Evolutionary conservation across 192 early-diverging fungal species (phyloP).

Genomic region (Spinellus fusiger): DNA sequence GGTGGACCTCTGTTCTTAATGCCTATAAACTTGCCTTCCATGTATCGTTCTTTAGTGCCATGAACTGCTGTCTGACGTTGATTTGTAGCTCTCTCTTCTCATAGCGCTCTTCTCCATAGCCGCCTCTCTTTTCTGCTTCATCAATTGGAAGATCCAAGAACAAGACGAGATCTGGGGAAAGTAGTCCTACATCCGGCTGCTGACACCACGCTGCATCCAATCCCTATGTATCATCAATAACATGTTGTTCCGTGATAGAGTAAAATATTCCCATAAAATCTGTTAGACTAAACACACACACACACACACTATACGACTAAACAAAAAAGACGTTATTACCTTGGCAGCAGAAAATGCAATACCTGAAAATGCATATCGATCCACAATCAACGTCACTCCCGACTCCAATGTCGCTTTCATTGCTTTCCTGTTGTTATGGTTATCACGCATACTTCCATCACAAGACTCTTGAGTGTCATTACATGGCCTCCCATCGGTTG

Average conservation of each 20-base stretch:
- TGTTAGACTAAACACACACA: constrained; percentile 1
- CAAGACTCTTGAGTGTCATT: constrained; percentile 10
- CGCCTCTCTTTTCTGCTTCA: constrained; percentile 70
- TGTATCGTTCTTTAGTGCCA: constrained; percentile 43
- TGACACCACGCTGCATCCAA: constrained; percentile 87
- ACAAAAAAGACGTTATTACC: constrained; percentile 37
- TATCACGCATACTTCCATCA: neutral
- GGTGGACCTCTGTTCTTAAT: too few relatives aligned
- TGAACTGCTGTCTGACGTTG: constrained; percentile 67
- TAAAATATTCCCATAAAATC: neutral
- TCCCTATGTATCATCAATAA: constrained; percentile 34
- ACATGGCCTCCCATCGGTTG: constrained; percentile 93
- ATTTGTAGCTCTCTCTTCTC: constrained; percentile 81
- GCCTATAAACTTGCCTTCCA: constrained; percentile 50
- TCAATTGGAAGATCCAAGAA: constrained; percentile 79
- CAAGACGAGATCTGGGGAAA: constrained; percentile 81
- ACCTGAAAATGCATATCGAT: constrained; percentile 95
- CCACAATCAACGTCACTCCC: constrained; percentile 79
- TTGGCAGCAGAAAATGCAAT: constrained; percentile 90
- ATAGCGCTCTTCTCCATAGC: constrained; percentile 92
- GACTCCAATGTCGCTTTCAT: constrained; percentile 53
- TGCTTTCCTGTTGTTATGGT: constrained; percentile 31
- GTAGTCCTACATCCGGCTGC: constrained; percentile 75
- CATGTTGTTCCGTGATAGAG: neutral
- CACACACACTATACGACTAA: neutral